A percentile compares a stretch with the other conserved stretches of the same genome.
phyloP scores from a whole-genome alignment of 768 basidiomycete genomes.

The Mycena filopes region DNA sequence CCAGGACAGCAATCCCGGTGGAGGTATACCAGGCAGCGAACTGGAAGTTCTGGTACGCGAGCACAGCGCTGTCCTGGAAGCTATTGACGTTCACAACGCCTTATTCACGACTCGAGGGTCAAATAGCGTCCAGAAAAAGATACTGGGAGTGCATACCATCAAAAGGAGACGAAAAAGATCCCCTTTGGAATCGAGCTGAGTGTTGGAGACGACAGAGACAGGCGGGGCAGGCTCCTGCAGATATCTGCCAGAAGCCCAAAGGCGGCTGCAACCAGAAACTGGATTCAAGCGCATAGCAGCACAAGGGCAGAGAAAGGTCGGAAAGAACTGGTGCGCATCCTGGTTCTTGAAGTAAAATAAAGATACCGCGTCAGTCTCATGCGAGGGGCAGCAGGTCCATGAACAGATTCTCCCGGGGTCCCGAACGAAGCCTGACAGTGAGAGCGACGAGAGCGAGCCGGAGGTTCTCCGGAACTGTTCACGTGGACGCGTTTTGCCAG shows the following conservation, averaged over 20 bases:
- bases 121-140: too few relatives aligned
- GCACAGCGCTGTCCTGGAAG: constrained; percentile 55
- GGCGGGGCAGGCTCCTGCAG: constrained; percentile 48
- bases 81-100: constrained; percentile 57
- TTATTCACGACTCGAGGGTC: too few relatives aligned
- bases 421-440: too few relatives aligned
- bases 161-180: constrained; percentile 56
- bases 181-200: constrained; percentile 50
- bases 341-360: background rate
- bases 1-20: constrained; percentile 50
- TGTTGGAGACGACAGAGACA: constrained; percentile 52
- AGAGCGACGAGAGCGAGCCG: background rate
- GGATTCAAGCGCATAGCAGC: constrained; percentile 10
- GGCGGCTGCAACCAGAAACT: background rate
- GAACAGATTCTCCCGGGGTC: background rate
- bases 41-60: constrained; percentile 53
- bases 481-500: background rate
- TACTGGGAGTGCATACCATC: constrained; percentile 42
- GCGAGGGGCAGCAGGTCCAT: background rate
- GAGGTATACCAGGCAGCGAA: constrained; percentile 60
- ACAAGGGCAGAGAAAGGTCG: background rate
- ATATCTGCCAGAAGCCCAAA: constrained; percentile 17
- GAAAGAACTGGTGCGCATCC: background rate
- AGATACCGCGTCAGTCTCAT: background rate
- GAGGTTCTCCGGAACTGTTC: background rate